Conservation (phyloP, 306 rosid genomes). For the Trifolium fragiferum region DNA sequence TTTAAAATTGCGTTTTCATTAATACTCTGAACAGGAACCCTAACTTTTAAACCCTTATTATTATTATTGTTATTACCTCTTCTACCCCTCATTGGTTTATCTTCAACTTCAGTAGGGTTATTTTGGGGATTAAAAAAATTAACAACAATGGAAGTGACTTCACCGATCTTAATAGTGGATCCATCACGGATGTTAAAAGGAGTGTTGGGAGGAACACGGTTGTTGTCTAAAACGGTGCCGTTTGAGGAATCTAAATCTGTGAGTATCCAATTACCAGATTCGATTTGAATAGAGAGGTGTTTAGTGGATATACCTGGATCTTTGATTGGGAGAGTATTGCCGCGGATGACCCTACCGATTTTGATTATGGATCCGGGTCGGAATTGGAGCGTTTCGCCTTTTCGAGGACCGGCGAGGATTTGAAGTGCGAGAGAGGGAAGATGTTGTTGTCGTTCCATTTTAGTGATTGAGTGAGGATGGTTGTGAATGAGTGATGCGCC, state of each 20-base stretch:
- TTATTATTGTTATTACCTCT: neutral
- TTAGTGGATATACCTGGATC: slow-evolving; percentile 78
- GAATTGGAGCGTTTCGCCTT: slow-evolving; percentile 64
- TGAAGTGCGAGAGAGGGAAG: slow-evolving; percentile 50
- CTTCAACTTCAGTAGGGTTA: slow-evolving; percentile 43
- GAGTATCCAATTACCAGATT: slow-evolving; percentile 59
- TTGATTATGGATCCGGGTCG: slow-evolving; percentile 51
- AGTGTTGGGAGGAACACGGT: slow-evolving; percentile 43
- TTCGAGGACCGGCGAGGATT: slow-evolving; percentile 68
- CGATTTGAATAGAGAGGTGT: slow-evolving; percentile 58
- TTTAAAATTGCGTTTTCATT: neutral
- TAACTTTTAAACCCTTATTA: slow-evolving; percentile 32
- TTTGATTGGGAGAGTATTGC: slow-evolving; percentile 71
- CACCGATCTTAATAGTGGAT: slow-evolving; percentile 69
- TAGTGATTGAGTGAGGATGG: neutral
- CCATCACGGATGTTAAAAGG: slow-evolving; percentile 54
- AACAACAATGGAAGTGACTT: slow-evolving; percentile 60
- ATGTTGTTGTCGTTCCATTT: slow-evolving; percentile 47
- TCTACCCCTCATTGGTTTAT: neutral
- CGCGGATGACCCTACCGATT: slow-evolving; percentile 71
- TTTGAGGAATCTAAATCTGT: slow-evolving; percentile 80
- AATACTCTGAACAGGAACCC: neutral
- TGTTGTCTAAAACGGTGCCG: slow-evolving; percentile 73
- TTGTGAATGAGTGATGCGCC: too few species aligned
- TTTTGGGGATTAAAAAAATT: slow-evolving; percentile 21